Evolutionary conservation across 2,329 filamentous ascomycete species (phyloP).

Genomic region (Phaeomoniella chlamydospora): DNA sequence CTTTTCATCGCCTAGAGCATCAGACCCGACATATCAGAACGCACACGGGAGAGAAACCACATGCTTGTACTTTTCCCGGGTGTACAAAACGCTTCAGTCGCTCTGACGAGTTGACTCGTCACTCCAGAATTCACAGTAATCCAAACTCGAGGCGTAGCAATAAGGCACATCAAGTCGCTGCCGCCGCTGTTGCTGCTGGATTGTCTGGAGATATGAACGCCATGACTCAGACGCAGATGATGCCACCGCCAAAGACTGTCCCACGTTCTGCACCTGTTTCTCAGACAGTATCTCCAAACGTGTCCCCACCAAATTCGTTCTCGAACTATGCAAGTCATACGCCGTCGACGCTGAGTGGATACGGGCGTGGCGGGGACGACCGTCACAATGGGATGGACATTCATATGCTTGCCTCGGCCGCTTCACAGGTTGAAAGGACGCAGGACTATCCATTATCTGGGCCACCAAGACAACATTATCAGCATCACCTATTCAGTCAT

Average conservation of each 20-base stretch:
- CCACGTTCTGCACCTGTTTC: constrained; percentile 82
- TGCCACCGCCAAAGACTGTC: constrained; percentile 58
- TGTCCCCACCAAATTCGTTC: constrained; percentile 87
- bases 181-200: constrained; percentile 38
- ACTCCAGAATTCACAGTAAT: constrained; percentile 98
- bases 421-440: constrained; percentile 47
- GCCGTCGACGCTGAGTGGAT: constrained; percentile 42
- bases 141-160: constrained; percentile 90
- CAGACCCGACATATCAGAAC: constrained; percentile 87
- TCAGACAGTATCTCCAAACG: constrained; percentile 79
- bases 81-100: constrained; percentile 96
- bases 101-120: constrained; percentile 89
- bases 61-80: constrained; percentile 86
- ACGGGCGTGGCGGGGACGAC: constrained; percentile 32
- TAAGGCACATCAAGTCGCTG: constrained; percentile 56
- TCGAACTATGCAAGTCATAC: constrained; percentile 44
- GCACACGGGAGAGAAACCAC: constrained; percentile 95
- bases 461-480: constrained; percentile 25
- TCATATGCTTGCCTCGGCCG: constrained; percentile 55
- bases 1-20: constrained; percentile 94
- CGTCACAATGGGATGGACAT: constrained; percentile 42
- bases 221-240: constrained; percentile 45
- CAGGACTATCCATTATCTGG: constrained; percentile 35
- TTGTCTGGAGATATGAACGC: constrained; percentile 35
- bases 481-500: constrained; percentile 29